Evolutionary conservation across 2,329 filamentous ascomycete genomes (phyloP).

Genomic region (Trichoderma pleuroti): DNA sequence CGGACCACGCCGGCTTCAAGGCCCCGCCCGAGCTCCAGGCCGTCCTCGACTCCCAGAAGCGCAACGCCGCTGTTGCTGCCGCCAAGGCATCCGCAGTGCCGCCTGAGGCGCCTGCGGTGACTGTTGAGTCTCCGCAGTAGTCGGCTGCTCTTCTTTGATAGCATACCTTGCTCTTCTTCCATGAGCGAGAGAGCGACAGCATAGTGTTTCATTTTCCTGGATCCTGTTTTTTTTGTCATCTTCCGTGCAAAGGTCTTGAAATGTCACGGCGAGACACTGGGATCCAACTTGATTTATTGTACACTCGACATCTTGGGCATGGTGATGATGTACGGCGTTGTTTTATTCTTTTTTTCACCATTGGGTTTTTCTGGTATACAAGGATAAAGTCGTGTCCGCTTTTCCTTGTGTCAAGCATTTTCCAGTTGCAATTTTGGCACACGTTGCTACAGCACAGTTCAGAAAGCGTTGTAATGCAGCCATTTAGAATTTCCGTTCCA

Average conservation of each 20-base stretch:
- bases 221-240: neutral
- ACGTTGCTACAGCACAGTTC: neutral
- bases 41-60: conserved; percentile 55
- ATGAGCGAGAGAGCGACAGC: neutral
- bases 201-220: neutral
- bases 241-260: neutral
- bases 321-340: conserved; percentile 29
- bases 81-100: conserved; percentile 25
- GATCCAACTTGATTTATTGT: neutral
- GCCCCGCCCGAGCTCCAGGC: conserved; percentile 57
- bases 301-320: conserved; percentile 18
- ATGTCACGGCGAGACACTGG: neutral
- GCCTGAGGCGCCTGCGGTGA: conserved; percentile 21
- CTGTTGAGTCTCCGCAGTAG: conserved; percentile 28
- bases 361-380: neutral
- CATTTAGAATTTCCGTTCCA: neutral
- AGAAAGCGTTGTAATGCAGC: conserved; percentile 1
- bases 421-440: neutral
- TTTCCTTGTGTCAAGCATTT: neutral
- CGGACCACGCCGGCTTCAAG: conserved; percentile 80
- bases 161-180: neutral
- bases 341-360: neutral
- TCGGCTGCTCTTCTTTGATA: neutral
- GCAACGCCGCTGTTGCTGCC: conserved; percentile 42
- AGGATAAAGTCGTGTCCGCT: neutral